A percentile compares a stretch with the other conserved stretches of the same genome.
These are phyloP conservation scores for Macrolepiota dolichaula DNA, from an alignment of 768 basidiomycete genomes.

Conservation along the genomic window DNA sequence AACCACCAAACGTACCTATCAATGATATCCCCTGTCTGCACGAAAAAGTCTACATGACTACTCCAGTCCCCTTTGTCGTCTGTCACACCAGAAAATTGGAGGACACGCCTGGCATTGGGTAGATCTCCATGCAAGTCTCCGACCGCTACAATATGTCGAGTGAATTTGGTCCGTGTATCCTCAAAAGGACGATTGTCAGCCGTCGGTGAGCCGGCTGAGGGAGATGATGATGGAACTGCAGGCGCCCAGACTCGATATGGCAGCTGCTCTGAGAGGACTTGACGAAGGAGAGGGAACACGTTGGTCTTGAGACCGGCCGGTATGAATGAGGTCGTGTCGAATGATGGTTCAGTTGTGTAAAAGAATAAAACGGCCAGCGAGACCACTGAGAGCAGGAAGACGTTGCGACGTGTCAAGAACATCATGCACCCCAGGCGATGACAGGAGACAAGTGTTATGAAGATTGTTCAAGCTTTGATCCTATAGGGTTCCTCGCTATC, in stretches of 20 bases:
- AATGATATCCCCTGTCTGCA: constrained; percentile 96
- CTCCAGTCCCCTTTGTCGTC: constrained; percentile 76
- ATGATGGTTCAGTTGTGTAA: neutral
- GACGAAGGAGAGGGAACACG: constrained; percentile 3
- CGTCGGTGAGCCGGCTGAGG: neutral
- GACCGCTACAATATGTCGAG: constrained; percentile 74
- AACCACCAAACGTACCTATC: constrained; percentile 57
- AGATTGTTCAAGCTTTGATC: no score
- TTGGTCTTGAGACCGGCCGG: neutral
- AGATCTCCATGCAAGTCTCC: constrained; percentile 93
- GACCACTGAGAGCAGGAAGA: neutral
- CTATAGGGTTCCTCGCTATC: neutral
- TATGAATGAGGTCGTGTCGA: neutral
- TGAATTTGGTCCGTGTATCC: constrained; percentile 27
- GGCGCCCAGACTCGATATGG: neutral
- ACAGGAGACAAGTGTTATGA: neutral
- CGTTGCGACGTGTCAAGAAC: constrained; percentile 5
- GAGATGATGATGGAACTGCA: neutral
- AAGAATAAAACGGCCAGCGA: neutral
- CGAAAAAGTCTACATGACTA: constrained; percentile 79
- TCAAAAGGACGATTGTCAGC: neutral
- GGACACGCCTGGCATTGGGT: constrained; percentile 71
- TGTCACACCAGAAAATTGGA: constrained; percentile 77
- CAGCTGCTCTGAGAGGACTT: neutral
- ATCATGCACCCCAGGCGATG: neutral